Conservation (phyloP, 768 basidiomycete genomes). For the Naganishia vishniacii region DNA sequence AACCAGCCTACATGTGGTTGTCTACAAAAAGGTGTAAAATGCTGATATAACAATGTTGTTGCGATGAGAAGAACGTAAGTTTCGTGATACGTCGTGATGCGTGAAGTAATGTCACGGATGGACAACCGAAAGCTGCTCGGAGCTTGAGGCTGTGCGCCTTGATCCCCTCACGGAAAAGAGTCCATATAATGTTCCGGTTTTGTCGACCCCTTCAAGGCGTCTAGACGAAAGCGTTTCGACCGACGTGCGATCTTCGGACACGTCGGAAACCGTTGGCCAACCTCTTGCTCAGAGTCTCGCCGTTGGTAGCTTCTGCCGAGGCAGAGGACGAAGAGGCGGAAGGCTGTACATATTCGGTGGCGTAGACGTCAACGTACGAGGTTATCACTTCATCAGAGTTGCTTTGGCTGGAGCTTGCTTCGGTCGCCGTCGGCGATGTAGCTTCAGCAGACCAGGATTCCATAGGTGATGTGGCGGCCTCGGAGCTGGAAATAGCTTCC, state of each 20-base stretch:
- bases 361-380: conserved; percentile 25
- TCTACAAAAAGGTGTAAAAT: not conserved
- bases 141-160: no score
- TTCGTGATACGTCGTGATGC: not conserved
- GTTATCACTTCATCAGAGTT: not conserved
- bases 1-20: not conserved
- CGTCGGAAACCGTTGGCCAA: not conserved
- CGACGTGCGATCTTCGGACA: conserved; percentile 2
- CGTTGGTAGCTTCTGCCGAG: not conserved
- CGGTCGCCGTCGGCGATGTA: not conserved
- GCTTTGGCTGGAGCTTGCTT: not conserved
- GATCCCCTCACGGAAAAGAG: not conserved
- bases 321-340: not conserved
- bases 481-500: not conserved
- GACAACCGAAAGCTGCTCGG: no score
- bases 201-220: not conserved
- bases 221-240: conserved; percentile 14
- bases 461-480: not conserved
- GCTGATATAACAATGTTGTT: not conserved
- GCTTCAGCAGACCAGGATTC: conserved; percentile 3
- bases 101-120: not conserved
- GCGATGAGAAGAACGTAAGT: not conserved
- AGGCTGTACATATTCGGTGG: conserved; percentile 21
- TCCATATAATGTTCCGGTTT: not conserved
- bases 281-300: conserved; percentile 5